A percentile compares a stretch with the other conserved stretches of the same genome.
Conservation (phyloP, 1,139 yeast genomes). For the Suhomyces maxii region DNA sequence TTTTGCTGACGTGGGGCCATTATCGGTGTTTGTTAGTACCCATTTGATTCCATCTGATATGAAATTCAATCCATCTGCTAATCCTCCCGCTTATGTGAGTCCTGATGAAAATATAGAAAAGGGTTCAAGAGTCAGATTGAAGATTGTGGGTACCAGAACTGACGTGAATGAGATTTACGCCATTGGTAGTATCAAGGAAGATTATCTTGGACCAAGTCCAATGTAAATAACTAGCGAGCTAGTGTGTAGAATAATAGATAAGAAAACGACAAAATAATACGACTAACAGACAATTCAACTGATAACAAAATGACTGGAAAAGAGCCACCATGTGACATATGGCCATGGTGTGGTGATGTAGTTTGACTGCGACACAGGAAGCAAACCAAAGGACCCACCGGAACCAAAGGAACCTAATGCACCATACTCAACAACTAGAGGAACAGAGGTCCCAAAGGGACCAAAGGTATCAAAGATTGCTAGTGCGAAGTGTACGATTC, state of each 20-base stretch:
- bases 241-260: conserved; percentile 1
- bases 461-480: too few relatives aligned
- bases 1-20: conserved; percentile 97
- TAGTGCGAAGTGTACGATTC: too few relatives aligned
- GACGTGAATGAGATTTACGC: conserved; percentile 98
- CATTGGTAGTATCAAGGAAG: conserved; percentile 96
- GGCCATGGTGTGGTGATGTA: not conserved
- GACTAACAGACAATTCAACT: too few relatives aligned
- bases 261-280: too few relatives aligned
- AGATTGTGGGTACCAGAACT: conserved; percentile 95
- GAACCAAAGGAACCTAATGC: too few relatives aligned
- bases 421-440: too few relatives aligned
- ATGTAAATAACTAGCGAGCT: conserved; percentile 21
- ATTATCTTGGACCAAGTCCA: conserved; percentile 82
- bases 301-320: too few relatives aligned
- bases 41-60: conserved; percentile 94
- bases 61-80: conserved; percentile 92
- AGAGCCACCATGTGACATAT: not conserved
- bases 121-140: conserved; percentile 89
- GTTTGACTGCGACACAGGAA: not conserved
- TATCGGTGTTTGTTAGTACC: conserved; percentile 90
- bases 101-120: conserved; percentile 94
- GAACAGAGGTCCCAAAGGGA: too few relatives aligned
- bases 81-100: conserved; percentile 97
- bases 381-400: too few relatives aligned